Conservation (phyloP, 1,284 basidiomycete genomes). For the Golubevia pallescens region DNA sequence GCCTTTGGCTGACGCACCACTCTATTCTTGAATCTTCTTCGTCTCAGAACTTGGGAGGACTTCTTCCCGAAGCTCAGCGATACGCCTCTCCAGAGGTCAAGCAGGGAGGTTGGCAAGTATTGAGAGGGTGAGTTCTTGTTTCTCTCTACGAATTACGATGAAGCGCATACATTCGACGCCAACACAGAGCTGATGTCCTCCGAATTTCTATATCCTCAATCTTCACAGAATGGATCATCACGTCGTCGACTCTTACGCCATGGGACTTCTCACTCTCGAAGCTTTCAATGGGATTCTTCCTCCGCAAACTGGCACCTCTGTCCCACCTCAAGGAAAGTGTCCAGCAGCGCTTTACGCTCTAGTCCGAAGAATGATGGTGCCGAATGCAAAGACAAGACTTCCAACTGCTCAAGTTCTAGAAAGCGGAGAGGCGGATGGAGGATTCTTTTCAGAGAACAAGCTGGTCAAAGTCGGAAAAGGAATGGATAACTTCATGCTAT, state of each 20-base stretch:
- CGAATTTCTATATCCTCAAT: too few species aligned
- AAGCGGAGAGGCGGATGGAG: constrained; percentile 65
- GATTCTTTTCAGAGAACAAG: constrained; percentile 84
- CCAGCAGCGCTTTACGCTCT: constrained; percentile 78
- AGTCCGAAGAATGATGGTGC: constrained; percentile 86
- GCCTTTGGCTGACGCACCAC: not conserved
- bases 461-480: constrained; percentile 84
- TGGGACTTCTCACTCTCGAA: constrained; percentile 45
- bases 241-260: constrained; percentile 42
- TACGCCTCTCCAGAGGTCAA: constrained; percentile 83
- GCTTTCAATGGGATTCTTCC: constrained; percentile 47
- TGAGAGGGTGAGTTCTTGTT: constrained; percentile 75
- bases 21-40: too few species aligned
- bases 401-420: constrained; percentile 66
- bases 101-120: constrained; percentile 79
- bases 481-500: constrained; percentile 84
- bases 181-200: constrained; percentile 45
- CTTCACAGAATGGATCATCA: constrained; percentile 7
- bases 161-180: too few species aligned
- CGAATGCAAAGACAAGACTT: constrained; percentile 80
- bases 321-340: constrained; percentile 78
- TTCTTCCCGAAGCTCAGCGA: constrained; percentile 48
- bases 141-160: not conserved
- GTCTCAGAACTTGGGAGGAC: constrained; percentile 35
- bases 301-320: constrained; percentile 73